These are phyloP conservation scores for Cladosporium sp. DNA, from an alignment of 2,329 filamentous ascomycete species.

Conservation along the genomic window DNA sequence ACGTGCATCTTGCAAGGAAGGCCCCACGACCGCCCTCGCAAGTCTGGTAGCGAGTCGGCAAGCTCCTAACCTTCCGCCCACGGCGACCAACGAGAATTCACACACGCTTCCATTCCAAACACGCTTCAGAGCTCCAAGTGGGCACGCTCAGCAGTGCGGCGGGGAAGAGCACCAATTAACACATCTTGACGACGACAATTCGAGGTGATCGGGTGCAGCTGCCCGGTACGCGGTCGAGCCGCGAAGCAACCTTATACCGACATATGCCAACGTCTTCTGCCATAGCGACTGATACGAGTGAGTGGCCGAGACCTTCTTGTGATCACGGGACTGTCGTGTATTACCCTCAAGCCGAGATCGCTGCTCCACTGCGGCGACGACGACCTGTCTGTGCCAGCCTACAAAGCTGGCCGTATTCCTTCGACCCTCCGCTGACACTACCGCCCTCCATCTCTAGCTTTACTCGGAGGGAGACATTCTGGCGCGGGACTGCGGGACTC, in stretches of 20 bases:
- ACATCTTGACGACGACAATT: conserved; percentile 4
- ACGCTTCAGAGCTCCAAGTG: conserved; percentile 9
- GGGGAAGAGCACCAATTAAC: conserved; percentile 4
- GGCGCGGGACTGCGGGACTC: conserved; percentile 7
- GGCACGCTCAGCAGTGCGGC: background rate
- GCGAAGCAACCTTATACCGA: conserved; percentile 8
- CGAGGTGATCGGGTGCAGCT: background rate
- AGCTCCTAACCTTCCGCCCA: conserved; percentile 9
- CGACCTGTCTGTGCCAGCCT: conserved; percentile 2
- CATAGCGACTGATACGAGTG: background rate
- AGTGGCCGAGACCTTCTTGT: background rate
- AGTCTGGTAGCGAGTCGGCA: conserved; percentile 14
- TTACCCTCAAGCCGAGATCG: background rate
- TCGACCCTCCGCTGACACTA: background rate
- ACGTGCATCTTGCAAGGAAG: conserved; percentile 10
- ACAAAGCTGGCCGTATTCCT: background rate
- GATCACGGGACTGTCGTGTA: conserved; percentile 5
- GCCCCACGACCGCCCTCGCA: conserved; percentile 6
- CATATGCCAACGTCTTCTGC: conserved; percentile 6
- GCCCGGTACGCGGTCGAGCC: conserved; percentile 9
- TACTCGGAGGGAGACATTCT: background rate
- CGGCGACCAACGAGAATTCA: conserved; percentile 1
- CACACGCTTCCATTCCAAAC: conserved; percentile 6
- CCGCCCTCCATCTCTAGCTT: background rate
- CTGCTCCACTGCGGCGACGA: conserved; percentile 12